Conservation (phyloP, 345 rosid species). For the Populus nigra region DNA sequence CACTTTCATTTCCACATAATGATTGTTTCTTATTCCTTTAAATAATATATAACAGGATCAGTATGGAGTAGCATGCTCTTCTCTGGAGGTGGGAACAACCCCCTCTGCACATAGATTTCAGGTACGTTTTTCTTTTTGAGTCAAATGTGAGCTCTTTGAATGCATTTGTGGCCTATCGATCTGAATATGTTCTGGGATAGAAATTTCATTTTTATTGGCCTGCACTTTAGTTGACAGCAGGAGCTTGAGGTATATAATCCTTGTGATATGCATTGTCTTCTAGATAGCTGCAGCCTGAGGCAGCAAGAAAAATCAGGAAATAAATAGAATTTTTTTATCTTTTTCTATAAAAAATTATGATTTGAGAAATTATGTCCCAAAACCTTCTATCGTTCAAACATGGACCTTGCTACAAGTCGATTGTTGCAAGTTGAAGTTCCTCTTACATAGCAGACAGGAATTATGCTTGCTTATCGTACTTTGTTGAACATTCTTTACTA, state of each 20-base stretch:
- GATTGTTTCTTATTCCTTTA: not conserved
- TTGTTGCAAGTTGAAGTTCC: not conserved
- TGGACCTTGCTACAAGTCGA: not conserved
- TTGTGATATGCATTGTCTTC: too few species aligned
- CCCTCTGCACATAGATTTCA: slow-evolving; percentile 68
- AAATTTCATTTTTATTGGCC: not conserved
- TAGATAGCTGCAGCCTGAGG: not conserved
- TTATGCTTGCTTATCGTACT: not conserved
- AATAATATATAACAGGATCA: slow-evolving; percentile 53
- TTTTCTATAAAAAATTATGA: not conserved
- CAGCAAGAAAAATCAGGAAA: not conserved
- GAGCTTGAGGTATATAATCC: too few species aligned
- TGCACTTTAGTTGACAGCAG: too few species aligned
- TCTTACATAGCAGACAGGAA: not conserved
- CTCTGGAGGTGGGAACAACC: slow-evolving; percentile 48
- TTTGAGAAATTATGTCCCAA: not conserved
- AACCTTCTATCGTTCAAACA: not conserved
- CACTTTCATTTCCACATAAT: not conserved
- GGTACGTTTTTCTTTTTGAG: slow-evolving; percentile 38
- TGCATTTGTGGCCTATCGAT: not conserved
- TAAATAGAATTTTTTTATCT: not conserved
- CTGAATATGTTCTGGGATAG: not conserved
- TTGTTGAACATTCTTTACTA: not conserved
- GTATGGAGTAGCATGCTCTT: slow-evolving; percentile 53
- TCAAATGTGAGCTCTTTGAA: not conserved